phyloP scores from a whole-genome alignment of 2,329 filamentous ascomycete genomes.

The Lasiodiplodia sp. region DNA sequence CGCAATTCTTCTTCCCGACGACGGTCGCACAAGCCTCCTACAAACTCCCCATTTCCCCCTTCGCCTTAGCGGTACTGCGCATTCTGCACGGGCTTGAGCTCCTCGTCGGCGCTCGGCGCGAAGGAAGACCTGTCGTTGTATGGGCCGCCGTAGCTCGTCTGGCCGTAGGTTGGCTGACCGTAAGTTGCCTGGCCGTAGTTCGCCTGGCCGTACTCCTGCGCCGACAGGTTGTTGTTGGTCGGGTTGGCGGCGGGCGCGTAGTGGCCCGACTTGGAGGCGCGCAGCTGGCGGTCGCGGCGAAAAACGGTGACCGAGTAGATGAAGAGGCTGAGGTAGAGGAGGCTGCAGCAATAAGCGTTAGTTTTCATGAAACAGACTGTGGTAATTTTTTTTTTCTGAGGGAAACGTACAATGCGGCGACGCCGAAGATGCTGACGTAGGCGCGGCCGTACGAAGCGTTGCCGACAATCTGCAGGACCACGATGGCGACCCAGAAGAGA shows the following conservation, averaged over 20 bases:
- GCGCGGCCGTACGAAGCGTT: conserved; percentile 33
- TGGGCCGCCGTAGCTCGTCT: not conserved
- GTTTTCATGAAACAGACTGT: not conserved
- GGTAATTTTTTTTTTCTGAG: not conserved
- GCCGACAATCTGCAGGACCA: conserved; percentile 44
- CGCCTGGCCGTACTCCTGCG: conserved; percentile 17
- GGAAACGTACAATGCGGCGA: conserved; percentile 45
- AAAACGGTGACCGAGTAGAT: conserved; percentile 23
- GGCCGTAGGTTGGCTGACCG: conserved; percentile 4
- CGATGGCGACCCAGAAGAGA: conserved; percentile 42
- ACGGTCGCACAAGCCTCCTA: not conserved
- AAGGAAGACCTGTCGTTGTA: not conserved
- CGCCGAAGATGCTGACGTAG: conserved; percentile 38
- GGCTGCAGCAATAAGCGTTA: not conserved
- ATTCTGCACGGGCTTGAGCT: not conserved
- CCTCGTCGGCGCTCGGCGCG: not conserved
- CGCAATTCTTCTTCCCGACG: not conserved
- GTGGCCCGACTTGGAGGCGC: not conserved
- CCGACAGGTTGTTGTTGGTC: not conserved
- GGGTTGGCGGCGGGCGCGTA: conserved; percentile 18
- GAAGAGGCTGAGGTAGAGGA: conserved; percentile 26
- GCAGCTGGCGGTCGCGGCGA: conserved; percentile 6
- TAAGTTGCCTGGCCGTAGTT: not conserved
- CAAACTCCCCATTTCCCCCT: not conserved
- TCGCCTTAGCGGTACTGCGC: not conserved